Evolutionary conservation across 805 yeast species (phyloP), one percentile per base, ranked within the genome.

Genomic region (Lachancea cidri): DNA sequence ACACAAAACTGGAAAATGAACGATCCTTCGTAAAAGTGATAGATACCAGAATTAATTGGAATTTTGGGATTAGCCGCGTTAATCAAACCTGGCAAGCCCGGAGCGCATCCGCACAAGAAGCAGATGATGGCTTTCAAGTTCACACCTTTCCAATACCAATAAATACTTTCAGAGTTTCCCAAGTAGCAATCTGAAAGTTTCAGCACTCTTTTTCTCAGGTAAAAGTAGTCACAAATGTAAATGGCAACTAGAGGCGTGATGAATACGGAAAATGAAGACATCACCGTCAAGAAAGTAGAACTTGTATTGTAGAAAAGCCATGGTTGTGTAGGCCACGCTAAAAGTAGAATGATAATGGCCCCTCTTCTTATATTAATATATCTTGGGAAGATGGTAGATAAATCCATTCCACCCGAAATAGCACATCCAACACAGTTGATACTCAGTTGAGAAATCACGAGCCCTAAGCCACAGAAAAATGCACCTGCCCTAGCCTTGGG

Each of bases 251-350:
- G 52, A 9, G 71, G 71, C 5, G 69, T 60, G 11, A 64, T 62
- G 43, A 67, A 53, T 25, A 65, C 58, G 33, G 67, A 63, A 45
- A 65, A 65, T n/a, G 68, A 60, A 32, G 64, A 52, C 67, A 66
- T 66, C 5, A 65, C 70, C 18, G 60, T 52, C n/a, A 62, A 47
- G 38, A 66, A 66, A 1, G 60, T 52, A 2, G 67, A 60, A 2
- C 68, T 55, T 6, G 66, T 64, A 42, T 64, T 64, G 54, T 62
- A 66, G 38, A 66, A 64, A 5, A 49, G 51, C 72, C 71, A 67
- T 3, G 72, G 72, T 41, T 63, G 67, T 33, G 58, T 60, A 25
- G 54, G 60, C 70, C 70, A 66, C 15, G 65, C 59, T 2, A 66
- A 32, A 15, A 65, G 36, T 16, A 66, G 63, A 6, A 59, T 55